Percentiles rank a stretch among this genome's conserved stretches.
These are phyloP conservation scores for Colletotrichum trifolii DNA, from an alignment of 2,329 filamentous ascomycete species.

Conservation along the genomic window DNA sequence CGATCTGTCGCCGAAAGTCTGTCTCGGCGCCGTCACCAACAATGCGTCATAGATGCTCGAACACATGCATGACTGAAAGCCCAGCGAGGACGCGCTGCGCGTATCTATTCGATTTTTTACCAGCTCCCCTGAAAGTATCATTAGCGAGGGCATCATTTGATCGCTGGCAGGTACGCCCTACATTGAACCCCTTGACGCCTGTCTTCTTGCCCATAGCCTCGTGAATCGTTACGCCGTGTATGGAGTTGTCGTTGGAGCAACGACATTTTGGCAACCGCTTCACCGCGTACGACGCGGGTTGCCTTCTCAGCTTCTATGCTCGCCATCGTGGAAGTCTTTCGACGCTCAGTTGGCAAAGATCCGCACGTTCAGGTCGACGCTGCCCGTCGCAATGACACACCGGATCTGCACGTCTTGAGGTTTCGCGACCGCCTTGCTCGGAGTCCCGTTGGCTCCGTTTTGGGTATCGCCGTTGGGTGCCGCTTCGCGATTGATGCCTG, in stretches of 20 bases:
- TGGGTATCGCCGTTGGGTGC: conserved; percentile 48
- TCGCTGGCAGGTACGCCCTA: conserved; percentile 31
- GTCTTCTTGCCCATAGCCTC: conserved; percentile 33
- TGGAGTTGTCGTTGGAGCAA: conserved; percentile 2
- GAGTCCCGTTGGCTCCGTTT: conserved; percentile 56
- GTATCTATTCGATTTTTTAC: conserved; percentile 38
- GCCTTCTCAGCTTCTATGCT: conserved; percentile 1
- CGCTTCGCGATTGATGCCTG: conserved; percentile 73
- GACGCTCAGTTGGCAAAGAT: conserved; percentile 73
- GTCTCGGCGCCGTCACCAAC: too few relatives aligned
- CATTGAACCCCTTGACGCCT: conserved; percentile 33
- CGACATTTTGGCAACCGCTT: neutral
- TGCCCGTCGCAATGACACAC: conserved; percentile 88
- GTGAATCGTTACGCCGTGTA: conserved; percentile 34
- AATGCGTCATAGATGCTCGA: too few relatives aligned
- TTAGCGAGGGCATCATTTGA: conserved; percentile 34
- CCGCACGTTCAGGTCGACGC: conserved; percentile 82
- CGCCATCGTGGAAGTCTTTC: neutral
- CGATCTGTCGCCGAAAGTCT: too few relatives aligned
- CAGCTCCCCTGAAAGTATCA: conserved; percentile 34
- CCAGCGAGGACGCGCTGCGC: conserved; percentile 32
- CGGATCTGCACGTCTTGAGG: conserved; percentile 72
- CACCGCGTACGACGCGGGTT: neutral
- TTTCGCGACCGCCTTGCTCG: conserved; percentile 60
- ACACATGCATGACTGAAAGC: conserved; percentile 12